Conservation (phyloP, 495 filamentous ascomycete genomes). For the Pseudoneurospora amorphoporcata region DNA sequence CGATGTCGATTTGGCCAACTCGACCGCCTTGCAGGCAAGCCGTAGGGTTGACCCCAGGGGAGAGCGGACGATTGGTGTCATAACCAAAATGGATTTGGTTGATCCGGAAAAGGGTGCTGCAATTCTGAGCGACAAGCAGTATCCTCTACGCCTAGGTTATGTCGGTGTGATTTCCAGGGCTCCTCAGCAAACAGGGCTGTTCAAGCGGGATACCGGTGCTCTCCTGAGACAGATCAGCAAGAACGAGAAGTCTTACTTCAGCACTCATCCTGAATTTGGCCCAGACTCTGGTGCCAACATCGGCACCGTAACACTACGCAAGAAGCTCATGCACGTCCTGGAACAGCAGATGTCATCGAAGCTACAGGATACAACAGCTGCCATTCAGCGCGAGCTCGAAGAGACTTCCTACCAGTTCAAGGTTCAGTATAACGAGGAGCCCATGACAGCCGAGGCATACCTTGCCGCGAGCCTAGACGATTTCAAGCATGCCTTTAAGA, state of each 20-base stretch:
- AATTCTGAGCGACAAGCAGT: constrained; percentile 81
- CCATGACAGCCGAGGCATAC: constrained; percentile 90
- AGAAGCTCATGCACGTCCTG: constrained; percentile 93
- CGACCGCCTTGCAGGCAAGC: constrained; percentile 82
- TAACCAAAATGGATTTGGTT: constrained; percentile 98
- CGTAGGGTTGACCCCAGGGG: constrained; percentile 87
- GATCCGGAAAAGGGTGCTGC: constrained; percentile 66
- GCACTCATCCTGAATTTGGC: constrained; percentile 76
- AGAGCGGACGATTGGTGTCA: constrained; percentile 92
- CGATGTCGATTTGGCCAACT: constrained; percentile 95
- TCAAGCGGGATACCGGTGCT: constrained; percentile 74
- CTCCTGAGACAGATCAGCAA: constrained; percentile 71
- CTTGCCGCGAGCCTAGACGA: constrained; percentile 87
- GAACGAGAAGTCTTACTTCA: constrained; percentile 86
- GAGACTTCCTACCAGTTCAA: constrained; percentile 99
- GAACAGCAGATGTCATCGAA: constrained; percentile 95
- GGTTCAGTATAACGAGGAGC: constrained; percentile 97
- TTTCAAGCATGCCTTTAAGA: constrained; percentile 97
- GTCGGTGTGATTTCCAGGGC: constrained; percentile 87
- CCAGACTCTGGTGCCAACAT: constrained; percentile 58
- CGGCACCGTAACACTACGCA: constrained; percentile 76
- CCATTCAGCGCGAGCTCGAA: constrained; percentile 89
- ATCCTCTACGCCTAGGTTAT: constrained; percentile 91
- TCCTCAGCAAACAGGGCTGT: constrained; percentile 59
- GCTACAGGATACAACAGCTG: constrained; percentile 75